A percentile compares a stretch with the other conserved stretches of the same genome.
Conservation (phyloP, 176 grass and related monocot species). For the Aegilops umbellulata region DNA sequence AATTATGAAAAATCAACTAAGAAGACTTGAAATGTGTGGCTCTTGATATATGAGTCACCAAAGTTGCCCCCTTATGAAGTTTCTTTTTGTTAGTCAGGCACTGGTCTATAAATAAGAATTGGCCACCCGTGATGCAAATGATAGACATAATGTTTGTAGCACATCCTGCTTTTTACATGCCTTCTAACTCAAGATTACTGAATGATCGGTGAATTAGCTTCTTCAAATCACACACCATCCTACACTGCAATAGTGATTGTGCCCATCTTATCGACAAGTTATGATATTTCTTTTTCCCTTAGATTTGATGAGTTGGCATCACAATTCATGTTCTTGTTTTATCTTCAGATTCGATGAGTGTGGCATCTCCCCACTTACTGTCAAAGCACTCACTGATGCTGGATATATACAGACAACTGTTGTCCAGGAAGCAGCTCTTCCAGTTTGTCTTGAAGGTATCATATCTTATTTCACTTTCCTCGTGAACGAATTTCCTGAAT, state of each 20-base stretch:
- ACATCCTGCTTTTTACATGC: not conserved
- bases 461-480: not conserved
- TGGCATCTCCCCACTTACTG: constrained; percentile 58
- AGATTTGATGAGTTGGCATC: constrained; percentile 35
- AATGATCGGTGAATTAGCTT: not conserved
- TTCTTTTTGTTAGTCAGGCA: not conserved
- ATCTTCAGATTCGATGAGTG: constrained; percentile 42
- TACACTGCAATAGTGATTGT: not conserved
- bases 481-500: not conserved
- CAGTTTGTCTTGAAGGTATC: constrained; percentile 79
- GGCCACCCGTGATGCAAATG: not conserved
- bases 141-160: not conserved
- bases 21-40: not conserved
- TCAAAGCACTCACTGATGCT: constrained; percentile 82
- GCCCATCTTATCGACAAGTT: not conserved
- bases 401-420: constrained; percentile 78
- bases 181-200: constrained; percentile 14
- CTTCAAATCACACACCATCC: not conserved
- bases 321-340: constrained; percentile 6
- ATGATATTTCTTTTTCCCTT: constrained; percentile 2
- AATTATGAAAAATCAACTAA: not conserved
- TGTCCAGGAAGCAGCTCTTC: constrained; percentile 87
- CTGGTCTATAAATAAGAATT: constrained; percentile 3
- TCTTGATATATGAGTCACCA: not conserved
- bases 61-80: not conserved